Evolutionary conservation across 768 basidiomycete genomes (phyloP).

Genomic region (Cystobasidium onofrii): DNA sequence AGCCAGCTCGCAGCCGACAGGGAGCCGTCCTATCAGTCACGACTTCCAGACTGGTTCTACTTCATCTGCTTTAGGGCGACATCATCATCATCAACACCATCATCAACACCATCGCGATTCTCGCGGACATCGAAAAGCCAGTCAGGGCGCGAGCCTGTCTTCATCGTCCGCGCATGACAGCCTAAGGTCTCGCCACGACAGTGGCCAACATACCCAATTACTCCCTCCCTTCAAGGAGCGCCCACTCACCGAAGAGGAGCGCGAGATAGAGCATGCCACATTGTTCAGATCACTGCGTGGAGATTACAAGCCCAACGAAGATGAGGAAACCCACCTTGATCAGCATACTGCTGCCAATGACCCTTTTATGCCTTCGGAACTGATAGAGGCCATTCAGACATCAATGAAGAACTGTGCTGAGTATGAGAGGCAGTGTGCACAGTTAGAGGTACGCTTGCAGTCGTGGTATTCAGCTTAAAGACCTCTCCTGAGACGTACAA

Average conservation of each 20-base stretch:
- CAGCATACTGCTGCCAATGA: background rate
- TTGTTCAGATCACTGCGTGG: background rate
- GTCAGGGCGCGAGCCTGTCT: background rate
- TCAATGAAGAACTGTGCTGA: constrained; percentile 8
- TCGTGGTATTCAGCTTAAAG: too few species aligned
- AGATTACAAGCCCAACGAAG: background rate
- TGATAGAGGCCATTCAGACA: background rate
- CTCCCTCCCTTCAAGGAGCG: background rate
- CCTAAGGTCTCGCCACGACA: background rate
- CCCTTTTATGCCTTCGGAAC: background rate
- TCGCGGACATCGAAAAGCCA: background rate
- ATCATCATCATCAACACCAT: background rate
- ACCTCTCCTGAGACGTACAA: too few species aligned
- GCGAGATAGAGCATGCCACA: background rate
- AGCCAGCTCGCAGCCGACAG: background rate
- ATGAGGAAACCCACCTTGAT: background rate
- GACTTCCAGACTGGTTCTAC: background rate
- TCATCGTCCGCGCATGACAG: background rate
- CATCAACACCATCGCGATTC: background rate
- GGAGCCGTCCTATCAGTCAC: background rate
- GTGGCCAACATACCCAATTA: background rate
- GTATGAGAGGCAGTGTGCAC: constrained; percentile 26
- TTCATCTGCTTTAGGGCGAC: background rate
- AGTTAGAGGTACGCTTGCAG: background rate
- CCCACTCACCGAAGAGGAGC: background rate